Base-by-base conservation (phyloP, 1,139 yeast species). In the Yamadazyma jaroonii region DNA sequence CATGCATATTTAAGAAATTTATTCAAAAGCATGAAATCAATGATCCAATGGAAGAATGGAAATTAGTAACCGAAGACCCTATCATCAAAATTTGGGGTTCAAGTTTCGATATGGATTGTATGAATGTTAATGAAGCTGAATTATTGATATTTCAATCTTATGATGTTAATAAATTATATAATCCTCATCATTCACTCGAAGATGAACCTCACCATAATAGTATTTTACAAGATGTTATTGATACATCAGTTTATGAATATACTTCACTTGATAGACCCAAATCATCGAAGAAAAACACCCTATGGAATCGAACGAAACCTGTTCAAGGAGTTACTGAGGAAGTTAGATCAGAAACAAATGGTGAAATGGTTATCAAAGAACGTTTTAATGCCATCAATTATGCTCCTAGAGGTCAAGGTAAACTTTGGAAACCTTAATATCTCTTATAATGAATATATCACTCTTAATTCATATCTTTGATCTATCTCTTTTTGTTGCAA, bases 341-440 rank as follows among this genome's bases (percentile, higher is more conserved):
- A 6, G 20, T 32, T 2, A 20, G 12, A 12, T 40, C 53, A 14
- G 53, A 46, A 10, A 28, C 45, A 7, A 51, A 53, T 35, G 65
- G 64, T 4, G 57, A 54, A 24, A 25, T 39, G 7, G 63, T 68
- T 13, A 63, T 58, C 35, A 59, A 59, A 33, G 80, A 75, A 46
- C 62, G 62, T 17, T 74, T 65, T 47, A 67, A 67, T 36, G 59
- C 65, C 4, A 71, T 74, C 31, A 70, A 69, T 36, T 77, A 63
- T 57, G 83, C 81, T 2, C 78, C 81, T 25, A 65, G 84, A 53
- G 79, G 77, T 3, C 44, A 50, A 8, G 83, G 83, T 2, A 56
- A 70, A 37, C 59, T 77, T 35, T 77, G 82, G 82, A 62, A 54
- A 28, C 79, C 81, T 20, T 30, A 29, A 29, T 11, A n/a, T 25